Evolutionary conservation across 352 stramenopile species (phyloP).

Genomic region (Pelagophyceae sp.): DNA sequence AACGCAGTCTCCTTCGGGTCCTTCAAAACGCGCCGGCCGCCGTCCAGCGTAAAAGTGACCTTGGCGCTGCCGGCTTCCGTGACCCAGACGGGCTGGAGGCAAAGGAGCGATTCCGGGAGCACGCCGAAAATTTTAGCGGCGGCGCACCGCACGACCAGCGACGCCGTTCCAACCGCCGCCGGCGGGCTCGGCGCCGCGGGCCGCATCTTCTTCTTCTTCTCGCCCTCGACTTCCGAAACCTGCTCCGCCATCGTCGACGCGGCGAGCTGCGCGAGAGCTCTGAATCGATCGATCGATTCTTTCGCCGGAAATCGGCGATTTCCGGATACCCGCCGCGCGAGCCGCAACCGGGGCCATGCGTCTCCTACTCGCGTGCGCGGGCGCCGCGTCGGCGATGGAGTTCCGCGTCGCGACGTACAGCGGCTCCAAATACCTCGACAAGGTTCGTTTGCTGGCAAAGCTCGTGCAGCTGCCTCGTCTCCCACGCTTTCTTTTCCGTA

Average conservation of each 20-base stretch:
- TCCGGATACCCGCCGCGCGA: too few species aligned
- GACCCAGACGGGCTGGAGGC: not conserved
- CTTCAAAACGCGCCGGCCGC: too few species aligned
- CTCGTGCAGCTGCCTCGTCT: too few species aligned
- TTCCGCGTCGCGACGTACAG: not conserved
- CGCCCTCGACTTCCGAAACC: not conserved
- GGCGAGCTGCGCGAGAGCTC: too few species aligned
- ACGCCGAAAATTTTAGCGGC: not conserved
- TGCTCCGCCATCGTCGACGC: too few species aligned
- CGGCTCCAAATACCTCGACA: constrained; percentile 2
- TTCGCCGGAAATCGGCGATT: too few species aligned
- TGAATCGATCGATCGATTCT: too few species aligned
- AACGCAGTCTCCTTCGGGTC: not conserved
- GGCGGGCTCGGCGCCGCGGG: not conserved
- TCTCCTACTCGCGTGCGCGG: not conserved
- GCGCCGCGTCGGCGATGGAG: not conserved
- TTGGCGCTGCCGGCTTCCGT: not conserved
- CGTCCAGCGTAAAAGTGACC: not conserved
- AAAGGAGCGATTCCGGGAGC: not conserved
- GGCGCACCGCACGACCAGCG: not conserved
- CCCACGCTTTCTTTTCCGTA: too few species aligned
- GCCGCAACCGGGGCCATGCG: too few species aligned
- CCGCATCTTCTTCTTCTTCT: not conserved
- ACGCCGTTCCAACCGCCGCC: not conserved
- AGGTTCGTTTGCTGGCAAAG: not conserved